These are phyloP conservation scores for Uronychia setigera DNA, from an alignment of 73 alveolate species.

Conservation along the genomic window DNA sequence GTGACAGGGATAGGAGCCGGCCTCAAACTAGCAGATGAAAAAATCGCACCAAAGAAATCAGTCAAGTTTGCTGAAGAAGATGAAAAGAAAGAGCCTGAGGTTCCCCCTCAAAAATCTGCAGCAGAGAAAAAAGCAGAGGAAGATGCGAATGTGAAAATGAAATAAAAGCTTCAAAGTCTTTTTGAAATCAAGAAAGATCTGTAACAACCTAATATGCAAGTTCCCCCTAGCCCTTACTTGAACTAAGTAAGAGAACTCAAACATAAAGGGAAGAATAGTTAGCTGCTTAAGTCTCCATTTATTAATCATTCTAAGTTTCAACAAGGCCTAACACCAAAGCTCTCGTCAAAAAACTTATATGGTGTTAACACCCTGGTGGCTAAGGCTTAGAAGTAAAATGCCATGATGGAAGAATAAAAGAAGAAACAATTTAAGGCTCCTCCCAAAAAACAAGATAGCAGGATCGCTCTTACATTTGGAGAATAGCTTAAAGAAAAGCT, in stretches of 20 bases:
- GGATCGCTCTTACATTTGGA: background rate
- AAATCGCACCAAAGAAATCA: background rate
- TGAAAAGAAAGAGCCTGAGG: background rate
- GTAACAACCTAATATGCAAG: background rate
- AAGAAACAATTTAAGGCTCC: too few relatives aligned
- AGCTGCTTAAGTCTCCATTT: too few relatives aligned
- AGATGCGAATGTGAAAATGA: background rate
- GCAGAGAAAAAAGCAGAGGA: background rate
- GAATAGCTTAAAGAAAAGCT: background rate
- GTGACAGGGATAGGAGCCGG: background rate
- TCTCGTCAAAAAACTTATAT: background rate
- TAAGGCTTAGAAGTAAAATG: background rate
- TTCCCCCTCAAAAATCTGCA: too few relatives aligned
- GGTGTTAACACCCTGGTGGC: background rate
- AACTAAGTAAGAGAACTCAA: background rate
- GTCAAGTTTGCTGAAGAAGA: background rate
- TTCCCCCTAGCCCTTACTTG: background rate
- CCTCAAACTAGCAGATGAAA: background rate
- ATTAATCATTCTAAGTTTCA: too few relatives aligned
- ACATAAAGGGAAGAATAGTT: background rate
- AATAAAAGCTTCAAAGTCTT: background rate
- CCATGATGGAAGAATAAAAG: background rate
- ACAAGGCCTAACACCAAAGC: too few relatives aligned
- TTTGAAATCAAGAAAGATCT: background rate
- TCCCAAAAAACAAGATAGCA: too few relatives aligned